These are phyloP conservation scores for Boletus sensibilis DNA, from an alignment of 768 basidiomycete genomes.

Conservation along the genomic window DNA sequence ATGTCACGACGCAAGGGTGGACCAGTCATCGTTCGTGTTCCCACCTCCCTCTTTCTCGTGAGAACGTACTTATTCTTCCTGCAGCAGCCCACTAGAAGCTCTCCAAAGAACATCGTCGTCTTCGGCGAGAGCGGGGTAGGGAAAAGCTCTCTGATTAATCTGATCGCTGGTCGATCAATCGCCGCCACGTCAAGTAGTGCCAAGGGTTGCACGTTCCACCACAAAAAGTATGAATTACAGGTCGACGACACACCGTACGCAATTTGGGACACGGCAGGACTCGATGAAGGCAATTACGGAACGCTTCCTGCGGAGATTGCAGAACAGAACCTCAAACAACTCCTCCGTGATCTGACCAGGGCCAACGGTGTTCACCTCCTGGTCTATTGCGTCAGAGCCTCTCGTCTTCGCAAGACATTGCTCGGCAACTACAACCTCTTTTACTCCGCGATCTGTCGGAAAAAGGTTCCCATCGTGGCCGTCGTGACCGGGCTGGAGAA, in stretches of 20 bases:
- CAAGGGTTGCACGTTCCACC: constrained; percentile 36
- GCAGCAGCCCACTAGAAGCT: constrained; percentile 9
- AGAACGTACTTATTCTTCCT: constrained; percentile 4
- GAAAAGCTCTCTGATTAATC: constrained; percentile 46
- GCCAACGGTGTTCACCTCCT: constrained; percentile 32
- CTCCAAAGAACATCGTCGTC: constrained; percentile 27
- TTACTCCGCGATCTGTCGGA: constrained; percentile 35
- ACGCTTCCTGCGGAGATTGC: constrained; percentile 31
- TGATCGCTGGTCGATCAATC: constrained; percentile 40
- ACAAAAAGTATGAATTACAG: constrained; percentile 26
- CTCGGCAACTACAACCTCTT: constrained; percentile 40
- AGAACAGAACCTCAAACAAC: constrained; percentile 23
- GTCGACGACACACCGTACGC: constrained; percentile 25
- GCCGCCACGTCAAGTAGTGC: constrained; percentile 35
- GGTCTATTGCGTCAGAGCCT: constrained; percentile 35
- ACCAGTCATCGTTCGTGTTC: constrained; percentile 12
- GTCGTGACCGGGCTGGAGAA: constrained; percentile 41
- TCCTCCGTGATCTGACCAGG: constrained; percentile 25
- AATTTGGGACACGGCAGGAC: constrained; percentile 41
- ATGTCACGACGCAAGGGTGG: constrained; percentile 26
- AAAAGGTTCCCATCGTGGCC: constrained; percentile 37
- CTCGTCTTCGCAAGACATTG: constrained; percentile 27
- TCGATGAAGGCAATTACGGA: constrained; percentile 37
- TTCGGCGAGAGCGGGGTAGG: constrained; percentile 33
- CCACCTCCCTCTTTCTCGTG: background rate